Evolutionary conservation across 176 grass and related monocot species (phyloP).

Genomic region (Musa acuminata): DNA sequence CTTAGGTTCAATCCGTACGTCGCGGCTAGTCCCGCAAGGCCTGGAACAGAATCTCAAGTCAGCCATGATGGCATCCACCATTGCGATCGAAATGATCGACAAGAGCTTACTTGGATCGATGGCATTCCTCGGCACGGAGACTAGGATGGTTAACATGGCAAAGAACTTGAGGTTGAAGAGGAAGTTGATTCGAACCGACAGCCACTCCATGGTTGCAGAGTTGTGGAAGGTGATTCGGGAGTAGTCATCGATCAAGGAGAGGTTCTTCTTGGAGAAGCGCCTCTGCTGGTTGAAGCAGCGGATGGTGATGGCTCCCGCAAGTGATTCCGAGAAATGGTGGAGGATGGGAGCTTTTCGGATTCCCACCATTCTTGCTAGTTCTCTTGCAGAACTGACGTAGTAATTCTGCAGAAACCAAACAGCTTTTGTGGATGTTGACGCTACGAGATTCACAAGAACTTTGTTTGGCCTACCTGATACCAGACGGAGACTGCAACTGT

Average conservation of each 20-base stretch:
- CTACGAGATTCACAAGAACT: background rate
- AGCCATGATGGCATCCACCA: background rate
- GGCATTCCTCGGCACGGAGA: constrained; percentile 48
- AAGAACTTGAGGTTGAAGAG: constrained; percentile 83
- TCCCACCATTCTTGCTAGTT: constrained; percentile 78
- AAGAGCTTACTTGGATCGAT: constrained; percentile 67
- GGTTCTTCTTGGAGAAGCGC: constrained; percentile 50
- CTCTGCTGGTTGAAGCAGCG: constrained; percentile 72
- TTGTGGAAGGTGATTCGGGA: constrained; percentile 83
- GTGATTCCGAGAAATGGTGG: constrained; percentile 80
- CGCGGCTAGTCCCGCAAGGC: constrained; percentile 70
- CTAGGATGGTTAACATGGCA: constrained; percentile 52
- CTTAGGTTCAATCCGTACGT: constrained; percentile 84
- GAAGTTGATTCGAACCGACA: constrained; percentile 78
- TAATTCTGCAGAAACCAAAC: constrained; percentile 34
- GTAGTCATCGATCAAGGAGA: constrained; percentile 61
- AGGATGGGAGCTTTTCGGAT: constrained; percentile 84
- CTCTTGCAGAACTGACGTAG: constrained; percentile 78
- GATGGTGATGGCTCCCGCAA: constrained; percentile 68
- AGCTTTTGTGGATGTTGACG: background rate
- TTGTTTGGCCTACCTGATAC: constrained; percentile 56
- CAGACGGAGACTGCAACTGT: constrained; percentile 57
- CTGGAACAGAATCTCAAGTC: constrained; percentile 27
- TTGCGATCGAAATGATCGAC: background rate
- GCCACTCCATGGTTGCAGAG: constrained; percentile 81